phyloP scores from a whole-genome alignment of 352 stramenopile genomes.

The Pythium rhizo-oryzae region DNA sequence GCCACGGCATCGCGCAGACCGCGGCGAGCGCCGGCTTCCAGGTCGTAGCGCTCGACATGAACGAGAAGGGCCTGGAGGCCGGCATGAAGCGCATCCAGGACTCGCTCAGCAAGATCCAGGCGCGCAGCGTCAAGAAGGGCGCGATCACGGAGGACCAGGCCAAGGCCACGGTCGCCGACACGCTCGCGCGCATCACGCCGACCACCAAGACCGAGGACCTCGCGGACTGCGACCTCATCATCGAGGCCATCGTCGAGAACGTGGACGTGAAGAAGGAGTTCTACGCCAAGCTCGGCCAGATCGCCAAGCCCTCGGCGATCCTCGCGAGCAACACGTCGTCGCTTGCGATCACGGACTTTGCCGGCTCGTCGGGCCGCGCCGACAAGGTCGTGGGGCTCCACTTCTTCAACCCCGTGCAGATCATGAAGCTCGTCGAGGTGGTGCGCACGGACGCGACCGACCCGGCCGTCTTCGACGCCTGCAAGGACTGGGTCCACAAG shows the following conservation, averaged over 20 bases:
- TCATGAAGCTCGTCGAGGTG: conserved; percentile 97
- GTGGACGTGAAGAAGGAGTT: conserved; percentile 93
- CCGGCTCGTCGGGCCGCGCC: conserved; percentile 88
- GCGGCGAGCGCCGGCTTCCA: conserved; percentile 84
- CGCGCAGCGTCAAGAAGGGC: conserved; percentile 88
- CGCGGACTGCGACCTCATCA: conserved; percentile 93
- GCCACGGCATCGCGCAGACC: conserved; percentile 97
- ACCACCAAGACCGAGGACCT: conserved; percentile 90
- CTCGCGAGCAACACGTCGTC: conserved; percentile 98
- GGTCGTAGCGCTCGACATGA: conserved; percentile 85
- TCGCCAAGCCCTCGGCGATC: conserved; percentile 93
- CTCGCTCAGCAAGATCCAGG: conserved; percentile 90
- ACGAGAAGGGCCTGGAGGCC: conserved; percentile 70
- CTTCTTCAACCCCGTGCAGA: conserved; percentile 98
- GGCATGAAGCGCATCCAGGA: conserved; percentile 92
- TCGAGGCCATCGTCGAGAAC: conserved; percentile 99
- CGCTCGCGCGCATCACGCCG: conserved; percentile 83
- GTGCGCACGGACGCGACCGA: conserved; percentile 94
- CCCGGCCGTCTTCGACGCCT: conserved; percentile 89
- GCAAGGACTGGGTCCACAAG: conserved; percentile 89
- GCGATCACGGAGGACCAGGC: conserved; percentile 83
- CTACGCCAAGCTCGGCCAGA: conserved; percentile 91
- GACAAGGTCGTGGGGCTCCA: conserved; percentile 96
- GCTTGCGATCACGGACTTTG: conserved; percentile 94
- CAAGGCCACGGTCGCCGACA: conserved; percentile 59